Evolutionary conservation across 2,329 filamentous ascomycete genomes (phyloP).

Genomic region (Penicillium digitatum): DNA sequence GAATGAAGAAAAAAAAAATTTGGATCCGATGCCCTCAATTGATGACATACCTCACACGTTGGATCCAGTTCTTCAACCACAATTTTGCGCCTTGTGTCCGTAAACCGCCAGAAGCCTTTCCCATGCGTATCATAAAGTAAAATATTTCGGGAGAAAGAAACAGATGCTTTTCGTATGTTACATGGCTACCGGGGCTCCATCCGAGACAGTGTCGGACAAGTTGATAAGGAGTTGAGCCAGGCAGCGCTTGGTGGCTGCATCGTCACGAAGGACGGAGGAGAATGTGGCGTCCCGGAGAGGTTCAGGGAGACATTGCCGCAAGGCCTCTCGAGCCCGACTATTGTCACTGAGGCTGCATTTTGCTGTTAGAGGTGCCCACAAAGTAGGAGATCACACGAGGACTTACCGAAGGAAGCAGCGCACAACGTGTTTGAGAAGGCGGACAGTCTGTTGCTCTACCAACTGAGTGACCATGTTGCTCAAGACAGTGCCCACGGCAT

Average conservation of each 20-base stretch:
- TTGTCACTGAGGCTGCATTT: constrained; percentile 79
- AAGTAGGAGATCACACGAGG: neutral
- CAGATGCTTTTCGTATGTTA: constrained; percentile 36
- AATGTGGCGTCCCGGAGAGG: constrained; percentile 98
- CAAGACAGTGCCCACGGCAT: constrained; percentile 92
- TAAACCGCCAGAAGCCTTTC: constrained; percentile 40
- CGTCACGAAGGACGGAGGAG: constrained; percentile 90
- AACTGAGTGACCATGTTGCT: constrained; percentile 99
- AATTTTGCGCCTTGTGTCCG: constrained; percentile 39
- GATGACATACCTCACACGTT: constrained; percentile 9
- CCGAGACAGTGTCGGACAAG: constrained; percentile 79
- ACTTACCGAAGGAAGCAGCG: constrained; percentile 88
- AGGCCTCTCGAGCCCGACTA: constrained; percentile 86
- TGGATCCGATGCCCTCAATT: constrained; percentile 10
- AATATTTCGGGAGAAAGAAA: constrained; percentile 35
- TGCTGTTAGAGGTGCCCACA: constrained; percentile 1
- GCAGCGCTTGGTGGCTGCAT: constrained; percentile 95
- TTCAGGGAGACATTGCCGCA: constrained; percentile 93
- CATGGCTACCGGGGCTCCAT: constrained; percentile 43
- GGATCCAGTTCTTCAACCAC: constrained; percentile 19
- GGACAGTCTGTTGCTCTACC: constrained; percentile 94
- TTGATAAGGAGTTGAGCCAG: constrained; percentile 96
- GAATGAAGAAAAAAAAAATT: constrained; percentile 17
- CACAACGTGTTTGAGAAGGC: constrained; percentile 94
- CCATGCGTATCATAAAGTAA: constrained; percentile 42